phyloP scores from a whole-genome alignment of 805 yeast species.

The Wickerhamomyces queroliae region DNA sequence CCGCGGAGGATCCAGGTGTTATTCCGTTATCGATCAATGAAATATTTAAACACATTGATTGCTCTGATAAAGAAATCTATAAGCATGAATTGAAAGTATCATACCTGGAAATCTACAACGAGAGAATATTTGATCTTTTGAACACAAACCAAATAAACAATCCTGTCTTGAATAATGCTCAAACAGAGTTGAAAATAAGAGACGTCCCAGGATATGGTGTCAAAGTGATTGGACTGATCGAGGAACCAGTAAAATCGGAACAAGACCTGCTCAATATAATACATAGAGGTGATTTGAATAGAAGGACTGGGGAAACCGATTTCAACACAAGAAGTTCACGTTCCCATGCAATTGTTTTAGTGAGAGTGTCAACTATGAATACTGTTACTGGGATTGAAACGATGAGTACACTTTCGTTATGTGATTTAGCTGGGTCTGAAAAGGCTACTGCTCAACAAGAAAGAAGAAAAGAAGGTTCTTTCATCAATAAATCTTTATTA shows the following conservation, averaged over 20 bases:
- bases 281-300: conserved; percentile 60
- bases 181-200: conserved; percentile 60
- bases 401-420: conserved; percentile 66
- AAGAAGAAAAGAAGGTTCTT: conserved; percentile 90
- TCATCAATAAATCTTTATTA: conserved; percentile 82
- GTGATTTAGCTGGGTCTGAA: conserved; percentile 98
- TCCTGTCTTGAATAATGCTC: conserved; percentile 5
- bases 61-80: conserved; percentile 18
- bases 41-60: conserved; percentile 40
- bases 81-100: conserved; percentile 52
- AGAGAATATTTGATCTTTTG: conserved; percentile 73
- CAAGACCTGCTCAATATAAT: conserved; percentile 58
- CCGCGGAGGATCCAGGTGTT: conserved; percentile 59
- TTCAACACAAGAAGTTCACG: conserved; percentile 83
- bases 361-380: conserved; percentile 47
- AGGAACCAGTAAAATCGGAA: conserved; percentile 49
- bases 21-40: conserved; percentile 71
- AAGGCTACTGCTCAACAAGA: conserved; percentile 61
- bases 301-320: conserved; percentile 87
- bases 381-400: conserved; percentile 29
- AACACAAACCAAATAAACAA: conserved; percentile 23
- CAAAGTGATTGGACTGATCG: conserved; percentile 66
- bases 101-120: conserved; percentile 92
- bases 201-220: conserved; percentile 74
- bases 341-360: conserved; percentile 83